Conservation (phyloP, 2,329 filamentous ascomycete genomes). For the Zasmidium cellare region DNA sequence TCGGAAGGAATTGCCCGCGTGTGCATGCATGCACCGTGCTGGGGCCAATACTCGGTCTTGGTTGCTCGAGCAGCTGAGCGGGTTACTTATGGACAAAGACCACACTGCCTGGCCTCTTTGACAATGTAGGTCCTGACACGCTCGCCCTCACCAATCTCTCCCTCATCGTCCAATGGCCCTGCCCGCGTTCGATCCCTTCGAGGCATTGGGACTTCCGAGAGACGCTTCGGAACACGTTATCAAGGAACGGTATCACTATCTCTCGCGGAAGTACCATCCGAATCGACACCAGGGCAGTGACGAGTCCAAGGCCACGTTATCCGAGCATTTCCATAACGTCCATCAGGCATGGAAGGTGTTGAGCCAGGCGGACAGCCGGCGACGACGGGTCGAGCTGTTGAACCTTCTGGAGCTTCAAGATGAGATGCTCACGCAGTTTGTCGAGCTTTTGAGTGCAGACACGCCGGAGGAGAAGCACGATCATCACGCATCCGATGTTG, state of each 20-base stretch:
- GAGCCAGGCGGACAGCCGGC: conserved; percentile 28
- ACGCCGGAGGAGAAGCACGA: conserved; percentile 13
- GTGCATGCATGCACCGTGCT: neutral
- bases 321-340: conserved; percentile 32
- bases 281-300: conserved; percentile 47
- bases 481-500: conserved; percentile 19
- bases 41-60: neutral
- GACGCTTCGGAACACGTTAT: conserved; percentile 75
- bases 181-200: conserved; percentile 68
- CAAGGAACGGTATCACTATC: conserved; percentile 87
- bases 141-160: conserved; percentile 1
- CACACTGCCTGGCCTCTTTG: neutral
- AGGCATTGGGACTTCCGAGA: conserved; percentile 70
- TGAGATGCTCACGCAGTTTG: conserved; percentile 25
- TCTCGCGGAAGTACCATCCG: conserved; percentile 78
- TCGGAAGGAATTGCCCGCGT: neutral
- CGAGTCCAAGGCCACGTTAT: conserved; percentile 42
- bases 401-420: conserved; percentile 32
- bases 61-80: neutral
- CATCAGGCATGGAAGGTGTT: conserved; percentile 33
- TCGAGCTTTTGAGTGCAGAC: conserved; percentile 23
- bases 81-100: neutral
- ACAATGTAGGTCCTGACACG: conserved; percentile 14
- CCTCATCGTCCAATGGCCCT: conserved; percentile 16
- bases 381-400: conserved; percentile 30